Base-by-base conservation (phyloP, 768 basidiomycete genomes). In the Calvatia gigantea region DNA sequence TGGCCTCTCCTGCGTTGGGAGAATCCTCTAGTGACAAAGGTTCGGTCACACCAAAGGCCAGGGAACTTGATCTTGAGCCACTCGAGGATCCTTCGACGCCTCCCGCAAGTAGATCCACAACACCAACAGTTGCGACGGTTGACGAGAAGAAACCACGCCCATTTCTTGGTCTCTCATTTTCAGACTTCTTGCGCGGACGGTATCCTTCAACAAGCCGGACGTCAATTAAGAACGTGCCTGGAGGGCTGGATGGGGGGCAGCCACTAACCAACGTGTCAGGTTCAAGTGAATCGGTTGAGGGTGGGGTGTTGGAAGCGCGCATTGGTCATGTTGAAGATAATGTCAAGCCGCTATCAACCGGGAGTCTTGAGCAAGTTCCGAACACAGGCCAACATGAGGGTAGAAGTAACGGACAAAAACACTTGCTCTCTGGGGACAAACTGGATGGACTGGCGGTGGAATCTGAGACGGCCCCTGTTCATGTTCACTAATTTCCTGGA, bases 121-220 rank as follows among this genome's bases (percentile, higher is more conserved):
- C 86, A 9, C 86, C 86, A 2, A 85, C 76, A 11, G 68, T 69
- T 41, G 60, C 70, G 35, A 63, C 69, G 12, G 64, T 59, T n/a
- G 75, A 75, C 23, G 70, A 74, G 37, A 65, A 66, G 65, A 77
- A 69, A 61, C 64, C 67, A 32, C 74, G 73, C 44, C 71, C 75
- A 32, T 83, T 84, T 72, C 78, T 85, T 61, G 82, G 76, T 60
- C 77, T 87, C 45, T 82, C 86, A 4, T 76, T 89, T 35, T 75
- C 86, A 42, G 84, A 80, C 27, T 82, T 88, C 65, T 73, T 85
- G 51, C 81, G 86, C 33, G 73, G 77, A 19, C 81, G 86, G 46
- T 79, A 87, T 65, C 78, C 84, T 28, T 80, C 84, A 17, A 73
- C 73, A 12, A 69, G 65, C 60, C 72, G 69, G 35, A 54, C 63